Percentiles rank a stretch among this genome's conserved stretches.
phyloP scores from a whole-genome alignment of 1,139 yeast genomes.

The Pichia sp. region DNA sequence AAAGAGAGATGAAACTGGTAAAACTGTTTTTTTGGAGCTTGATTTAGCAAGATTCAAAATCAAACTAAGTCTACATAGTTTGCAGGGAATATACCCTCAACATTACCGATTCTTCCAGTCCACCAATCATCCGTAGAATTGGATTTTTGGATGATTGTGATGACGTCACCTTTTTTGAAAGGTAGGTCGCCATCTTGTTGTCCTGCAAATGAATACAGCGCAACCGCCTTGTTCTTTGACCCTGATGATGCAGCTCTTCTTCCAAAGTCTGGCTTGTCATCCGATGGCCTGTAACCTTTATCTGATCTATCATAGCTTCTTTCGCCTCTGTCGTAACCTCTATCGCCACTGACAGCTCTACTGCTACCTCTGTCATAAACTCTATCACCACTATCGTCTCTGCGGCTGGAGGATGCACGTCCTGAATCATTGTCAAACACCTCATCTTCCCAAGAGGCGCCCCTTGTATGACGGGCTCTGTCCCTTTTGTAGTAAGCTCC shows the following conservation, averaged over 20 bases:
- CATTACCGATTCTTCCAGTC: slow-evolving; percentile 86
- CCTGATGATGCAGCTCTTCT: slow-evolving; percentile 36
- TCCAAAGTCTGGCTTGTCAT: slow-evolving; percentile 49
- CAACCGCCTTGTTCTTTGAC: slow-evolving; percentile 69
- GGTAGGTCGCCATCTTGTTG: slow-evolving; percentile 89
- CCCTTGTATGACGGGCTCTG: slow-evolving; percentile 5
- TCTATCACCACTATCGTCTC: slow-evolving; percentile 4
- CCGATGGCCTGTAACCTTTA: slow-evolving; percentile 37
- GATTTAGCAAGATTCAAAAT: background rate
- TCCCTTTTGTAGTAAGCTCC: slow-evolving; percentile 21
- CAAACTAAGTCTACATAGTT: slow-evolving; percentile 83
- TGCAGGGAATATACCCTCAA: slow-evolving; percentile 93
- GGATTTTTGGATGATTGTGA: slow-evolving; percentile 77
- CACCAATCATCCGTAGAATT: slow-evolving; percentile 96
- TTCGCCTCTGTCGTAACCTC: slow-evolving; percentile 12
- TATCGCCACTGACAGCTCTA: background rate
- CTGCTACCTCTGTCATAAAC: background rate
- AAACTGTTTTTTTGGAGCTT: background rate
- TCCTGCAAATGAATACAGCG: slow-evolving; percentile 81
- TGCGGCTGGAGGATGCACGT: slow-evolving; percentile 15
- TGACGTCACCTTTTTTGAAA: slow-evolving; percentile 93
- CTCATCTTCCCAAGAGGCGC: slow-evolving; percentile 75
- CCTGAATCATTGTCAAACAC: slow-evolving; percentile 48
- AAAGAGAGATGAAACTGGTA: background rate
- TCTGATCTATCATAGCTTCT: background rate